These are phyloP conservation scores for Globomyces pollinis-pini DNA, from an alignment of 192 early-diverging fungal species.

Conservation along the genomic window DNA sequence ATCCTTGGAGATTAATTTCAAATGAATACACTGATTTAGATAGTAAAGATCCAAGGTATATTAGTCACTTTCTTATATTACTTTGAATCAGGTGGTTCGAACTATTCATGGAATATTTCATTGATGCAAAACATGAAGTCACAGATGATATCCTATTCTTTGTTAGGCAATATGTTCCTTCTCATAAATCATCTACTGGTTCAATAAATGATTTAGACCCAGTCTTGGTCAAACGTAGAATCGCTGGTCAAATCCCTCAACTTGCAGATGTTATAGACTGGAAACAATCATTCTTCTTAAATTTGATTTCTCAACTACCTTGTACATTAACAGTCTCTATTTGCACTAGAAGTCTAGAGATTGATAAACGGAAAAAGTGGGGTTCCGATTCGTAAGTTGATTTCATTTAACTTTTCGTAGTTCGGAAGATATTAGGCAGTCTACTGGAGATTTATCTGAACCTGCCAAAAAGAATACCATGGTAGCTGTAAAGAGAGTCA, in stretches of 20 bases:
- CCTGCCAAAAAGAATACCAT: slow-evolving; percentile 51
- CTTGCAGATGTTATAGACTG: slow-evolving; percentile 71
- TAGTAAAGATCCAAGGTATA: slow-evolving; percentile 44
- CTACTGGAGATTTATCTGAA: slow-evolving; percentile 2
- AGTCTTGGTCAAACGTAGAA: slow-evolving; percentile 77
- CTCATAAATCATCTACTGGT: slow-evolving; percentile 12
- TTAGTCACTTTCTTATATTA: neutral
- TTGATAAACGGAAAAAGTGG: slow-evolving; percentile 12
- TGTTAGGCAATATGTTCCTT: slow-evolving; percentile 45
- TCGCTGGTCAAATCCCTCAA: slow-evolving; percentile 53
- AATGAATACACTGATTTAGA: slow-evolving; percentile 41
- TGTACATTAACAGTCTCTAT: slow-evolving; percentile 87
- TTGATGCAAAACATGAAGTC: slow-evolving; percentile 54
- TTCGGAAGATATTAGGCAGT: neutral
- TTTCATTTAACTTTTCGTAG: slow-evolving; percentile 13
- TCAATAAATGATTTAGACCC: slow-evolving; percentile 47
- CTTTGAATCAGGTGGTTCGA: slow-evolving; percentile 49
- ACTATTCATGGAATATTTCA: slow-evolving; percentile 65
- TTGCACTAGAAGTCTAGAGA: slow-evolving; percentile 49
- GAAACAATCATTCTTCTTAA: slow-evolving; percentile 88
- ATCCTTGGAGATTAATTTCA: slow-evolving; percentile 24
- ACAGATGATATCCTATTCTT: slow-evolving; percentile 86
- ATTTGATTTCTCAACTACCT: slow-evolving; percentile 83
- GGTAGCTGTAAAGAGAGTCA: slow-evolving; percentile 69
- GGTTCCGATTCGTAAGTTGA: slow-evolving; percentile 6